phyloP scores from a whole-genome alignment of 371 early-diverging fungal species.

The Mortierella sp. region DNA sequence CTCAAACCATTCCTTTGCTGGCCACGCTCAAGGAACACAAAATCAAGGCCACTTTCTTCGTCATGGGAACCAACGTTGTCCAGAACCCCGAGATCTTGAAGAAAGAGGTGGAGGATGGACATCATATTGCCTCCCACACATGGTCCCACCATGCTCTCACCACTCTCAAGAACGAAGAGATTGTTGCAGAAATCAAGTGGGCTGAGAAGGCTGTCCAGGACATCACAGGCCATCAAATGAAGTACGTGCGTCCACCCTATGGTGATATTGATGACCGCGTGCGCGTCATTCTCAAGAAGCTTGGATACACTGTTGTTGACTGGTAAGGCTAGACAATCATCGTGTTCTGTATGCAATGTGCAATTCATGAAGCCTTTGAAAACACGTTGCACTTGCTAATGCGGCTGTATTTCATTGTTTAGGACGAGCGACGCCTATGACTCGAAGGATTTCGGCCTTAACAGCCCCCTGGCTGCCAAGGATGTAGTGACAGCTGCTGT shows the following conservation, averaged over 20 bases:
- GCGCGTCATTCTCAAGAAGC: slow-evolving; percentile 61
- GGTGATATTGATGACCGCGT: slow-evolving; percentile 75
- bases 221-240: slow-evolving; percentile 62
- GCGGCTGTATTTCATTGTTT: no score
- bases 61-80: slow-evolving; percentile 64
- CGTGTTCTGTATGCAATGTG: neutral
- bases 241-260: slow-evolving; percentile 67
- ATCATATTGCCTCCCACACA: slow-evolving; percentile 55
- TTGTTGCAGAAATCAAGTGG: slow-evolving; percentile 77
- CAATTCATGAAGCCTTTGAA: no score
- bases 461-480: neutral
- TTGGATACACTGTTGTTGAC: slow-evolving; percentile 59
- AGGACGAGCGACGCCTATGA: slow-evolving; percentile 29
- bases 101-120: slow-evolving; percentile 28
- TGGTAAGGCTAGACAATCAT: slow-evolving; percentile 30
- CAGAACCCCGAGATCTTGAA: slow-evolving; percentile 58
- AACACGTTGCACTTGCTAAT: no score
- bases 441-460: slow-evolving; percentile 28
- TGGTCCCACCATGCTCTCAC: slow-evolving; percentile 73
- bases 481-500: slow-evolving; percentile 10
- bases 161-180: slow-evolving; percentile 65
- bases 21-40: slow-evolving; percentile 59
- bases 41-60: slow-evolving; percentile 69
- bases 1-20: no score
- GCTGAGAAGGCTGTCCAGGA: slow-evolving; percentile 70